A percentile compares a stretch with the other conserved stretches of the same genome.
These are phyloP conservation scores for Pythium brachiatum DNA, from an alignment of 352 stramenopile genomes.

Conservation along the genomic window DNA sequence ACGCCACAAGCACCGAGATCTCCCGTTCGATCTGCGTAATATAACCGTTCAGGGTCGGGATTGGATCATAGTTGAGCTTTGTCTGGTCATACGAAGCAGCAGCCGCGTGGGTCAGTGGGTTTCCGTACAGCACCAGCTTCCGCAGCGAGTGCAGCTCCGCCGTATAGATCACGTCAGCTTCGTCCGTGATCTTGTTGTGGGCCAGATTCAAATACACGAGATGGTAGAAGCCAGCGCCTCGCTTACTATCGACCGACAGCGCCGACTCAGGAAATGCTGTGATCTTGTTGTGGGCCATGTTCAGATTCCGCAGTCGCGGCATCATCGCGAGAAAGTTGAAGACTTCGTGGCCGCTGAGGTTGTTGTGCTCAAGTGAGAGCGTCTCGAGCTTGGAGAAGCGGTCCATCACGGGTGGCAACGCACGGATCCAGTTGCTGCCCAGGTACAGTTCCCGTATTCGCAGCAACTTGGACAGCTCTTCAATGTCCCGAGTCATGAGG, in stretches of 20 bases:
- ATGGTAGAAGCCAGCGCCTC: constrained; percentile 56
- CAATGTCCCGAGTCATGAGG: constrained; percentile 51
- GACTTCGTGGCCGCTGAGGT: constrained; percentile 56
- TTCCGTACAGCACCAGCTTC: constrained; percentile 76
- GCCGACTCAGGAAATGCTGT: constrained; percentile 66
- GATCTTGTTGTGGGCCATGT: constrained; percentile 81
- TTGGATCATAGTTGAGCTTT: constrained; percentile 67
- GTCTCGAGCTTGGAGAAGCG: constrained; percentile 71
- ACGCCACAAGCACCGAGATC: constrained; percentile 52
- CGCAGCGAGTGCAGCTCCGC: constrained; percentile 53
- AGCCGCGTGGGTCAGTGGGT: constrained; percentile 58
- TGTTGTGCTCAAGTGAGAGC: constrained; percentile 78
- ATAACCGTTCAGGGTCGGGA: constrained; percentile 49
- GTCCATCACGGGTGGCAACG: constrained; percentile 73
- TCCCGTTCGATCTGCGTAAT: constrained; percentile 26
- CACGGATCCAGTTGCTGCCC: constrained; percentile 66
- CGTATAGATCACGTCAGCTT: constrained; percentile 44
- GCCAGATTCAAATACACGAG: constrained; percentile 75
- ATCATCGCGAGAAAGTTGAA: constrained; percentile 69
- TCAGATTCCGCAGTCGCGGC: constrained; percentile 66
- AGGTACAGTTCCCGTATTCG: constrained; percentile 79
- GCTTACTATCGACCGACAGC: constrained; percentile 55
- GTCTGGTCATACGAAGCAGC: constrained; percentile 62
- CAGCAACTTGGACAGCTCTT: constrained; percentile 69
- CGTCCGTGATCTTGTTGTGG: constrained; percentile 60